Evolutionary conservation across 768 basidiomycete genomes (phyloP).

Genomic region (Zangia roseola): DNA sequence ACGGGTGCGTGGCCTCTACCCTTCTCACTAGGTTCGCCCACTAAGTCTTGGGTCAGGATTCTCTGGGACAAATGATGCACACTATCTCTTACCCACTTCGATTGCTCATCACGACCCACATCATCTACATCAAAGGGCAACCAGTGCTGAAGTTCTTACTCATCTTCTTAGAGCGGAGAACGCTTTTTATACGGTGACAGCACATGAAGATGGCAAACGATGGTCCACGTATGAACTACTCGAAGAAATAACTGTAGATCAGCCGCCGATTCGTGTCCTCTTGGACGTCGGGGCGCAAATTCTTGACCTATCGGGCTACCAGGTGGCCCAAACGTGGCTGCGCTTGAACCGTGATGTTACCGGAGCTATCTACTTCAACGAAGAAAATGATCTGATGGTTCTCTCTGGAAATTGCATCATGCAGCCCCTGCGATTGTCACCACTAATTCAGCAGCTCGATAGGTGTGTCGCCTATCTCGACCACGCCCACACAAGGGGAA

Average conservation of each 20-base stretch:
- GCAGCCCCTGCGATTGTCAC: slow-evolving; percentile 38
- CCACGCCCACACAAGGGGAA: no score
- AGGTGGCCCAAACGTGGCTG: slow-evolving; percentile 42
- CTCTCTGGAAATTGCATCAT: slow-evolving; percentile 35
- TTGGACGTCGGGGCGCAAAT: slow-evolving; percentile 58
- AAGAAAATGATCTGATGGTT: slow-evolving; percentile 18
- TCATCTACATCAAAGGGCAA: slow-evolving; percentile 15
- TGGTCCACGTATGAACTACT: slow-evolving; percentile 27
- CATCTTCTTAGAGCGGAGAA: slow-evolving; percentile 24
- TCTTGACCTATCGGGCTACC: slow-evolving; percentile 43
- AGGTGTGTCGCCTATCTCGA: slow-evolving; percentile 12
- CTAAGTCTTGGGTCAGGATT: slow-evolving; percentile 7
- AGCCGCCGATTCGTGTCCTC: slow-evolving; percentile 39
- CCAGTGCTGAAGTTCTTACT: slow-evolving; percentile 11
- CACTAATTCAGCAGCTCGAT: slow-evolving; percentile 1
- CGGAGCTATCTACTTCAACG: slow-evolving; percentile 27
- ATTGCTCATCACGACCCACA: slow-evolving; percentile 23
- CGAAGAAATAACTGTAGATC: slow-evolving; percentile 28
- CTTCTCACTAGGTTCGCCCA: no score
- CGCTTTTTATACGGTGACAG: slow-evolving; percentile 6
- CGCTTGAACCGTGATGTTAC: slow-evolving; percentile 2
- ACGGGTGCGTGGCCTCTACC: no score
- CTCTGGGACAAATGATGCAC: slow-evolving; percentile 28
- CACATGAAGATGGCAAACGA: not conserved
- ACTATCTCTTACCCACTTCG: slow-evolving; percentile 27